A percentile compares a stretch with the other conserved stretches of the same genome.
phyloP scores from a whole-genome alignment of 2,329 filamentous ascomycete genomes.

The Sporothrix variecibatus region DNA sequence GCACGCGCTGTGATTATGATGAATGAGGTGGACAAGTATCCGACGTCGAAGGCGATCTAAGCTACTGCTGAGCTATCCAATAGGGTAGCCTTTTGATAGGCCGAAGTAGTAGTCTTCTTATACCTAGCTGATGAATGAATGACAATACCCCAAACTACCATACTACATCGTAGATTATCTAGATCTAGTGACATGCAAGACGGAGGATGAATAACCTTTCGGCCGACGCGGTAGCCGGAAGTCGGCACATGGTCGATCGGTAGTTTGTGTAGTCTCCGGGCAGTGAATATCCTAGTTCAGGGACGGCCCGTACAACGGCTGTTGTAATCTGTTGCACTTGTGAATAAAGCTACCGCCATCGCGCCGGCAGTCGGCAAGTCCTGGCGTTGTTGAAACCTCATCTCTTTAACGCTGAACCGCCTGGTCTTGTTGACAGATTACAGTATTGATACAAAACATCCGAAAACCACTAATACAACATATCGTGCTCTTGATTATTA shows the following conservation, averaged over 20 bases:
- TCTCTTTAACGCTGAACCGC: too few relatives aligned
- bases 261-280: background rate
- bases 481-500: too few relatives aligned
- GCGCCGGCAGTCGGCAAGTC: too few relatives aligned
- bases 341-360: too few relatives aligned
- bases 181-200: background rate
- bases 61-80: background rate
- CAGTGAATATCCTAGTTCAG: background rate
- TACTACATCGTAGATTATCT: background rate
- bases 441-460: too few relatives aligned
- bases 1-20: slow-evolving; percentile 34
- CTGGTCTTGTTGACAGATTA: too few relatives aligned
- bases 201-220: background rate
- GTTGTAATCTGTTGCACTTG: too few relatives aligned
- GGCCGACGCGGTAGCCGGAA: background rate
- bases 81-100: background rate
- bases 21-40: slow-evolving; percentile 31
- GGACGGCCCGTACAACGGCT: background rate
- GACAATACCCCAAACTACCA: background rate
- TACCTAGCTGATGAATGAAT: background rate
- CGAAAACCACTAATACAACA: too few relatives aligned
- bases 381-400: too few relatives aligned
- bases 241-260: background rate
- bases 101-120: background rate
- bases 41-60: slow-evolving; percentile 2